These are phyloP conservation scores for Epichloe gansuensis DNA, from an alignment of 2,329 filamentous ascomycete genomes.

Conservation along the genomic window DNA sequence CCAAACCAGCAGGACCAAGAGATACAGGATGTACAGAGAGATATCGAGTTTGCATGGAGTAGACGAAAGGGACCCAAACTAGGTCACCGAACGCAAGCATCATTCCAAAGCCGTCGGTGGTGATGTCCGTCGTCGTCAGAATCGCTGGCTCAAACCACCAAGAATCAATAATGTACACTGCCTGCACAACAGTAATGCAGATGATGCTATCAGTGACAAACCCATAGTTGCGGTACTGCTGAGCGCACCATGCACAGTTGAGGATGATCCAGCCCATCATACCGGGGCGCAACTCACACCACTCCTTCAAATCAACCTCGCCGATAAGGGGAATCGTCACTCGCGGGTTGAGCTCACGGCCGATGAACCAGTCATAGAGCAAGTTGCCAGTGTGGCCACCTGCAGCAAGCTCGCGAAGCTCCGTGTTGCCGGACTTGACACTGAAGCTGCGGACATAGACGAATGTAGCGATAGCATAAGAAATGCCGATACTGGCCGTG, in stretches of 20 bases:
- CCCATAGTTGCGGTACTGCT: conserved; percentile 77
- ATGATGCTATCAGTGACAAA: conserved; percentile 76
- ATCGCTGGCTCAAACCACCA: conserved; percentile 81
- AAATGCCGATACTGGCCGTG: conserved; percentile 68
- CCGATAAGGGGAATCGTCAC: conserved; percentile 66
- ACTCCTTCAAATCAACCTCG: conserved; percentile 81
- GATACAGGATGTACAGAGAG: conserved; percentile 68
- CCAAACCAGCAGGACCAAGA: conserved; percentile 57
- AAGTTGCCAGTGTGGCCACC: conserved; percentile 75
- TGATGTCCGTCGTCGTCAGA: conserved; percentile 89
- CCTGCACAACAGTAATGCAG: conserved; percentile 64
- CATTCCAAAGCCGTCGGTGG: conserved; percentile 83
- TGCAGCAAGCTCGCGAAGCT: conserved; percentile 64
- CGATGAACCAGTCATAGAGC: conserved; percentile 94
- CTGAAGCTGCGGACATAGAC: conserved; percentile 75
- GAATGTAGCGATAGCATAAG: conserved; percentile 59
- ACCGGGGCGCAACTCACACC: conserved; percentile 81
- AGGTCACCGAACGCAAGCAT: conserved; percentile 92
- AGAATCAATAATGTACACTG: conserved; percentile 71
- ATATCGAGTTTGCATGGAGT: conserved; percentile 74
- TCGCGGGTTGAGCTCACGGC: conserved; percentile 86
- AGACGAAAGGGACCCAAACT: conserved; percentile 85
- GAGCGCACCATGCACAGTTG: conserved; percentile 71
- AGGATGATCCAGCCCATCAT: conserved; percentile 81
- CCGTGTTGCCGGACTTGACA: conserved; percentile 61